Base-by-base conservation (phyloP, 2,329 filamentous ascomycete genomes). In the Fusarium penzigii region DNA sequence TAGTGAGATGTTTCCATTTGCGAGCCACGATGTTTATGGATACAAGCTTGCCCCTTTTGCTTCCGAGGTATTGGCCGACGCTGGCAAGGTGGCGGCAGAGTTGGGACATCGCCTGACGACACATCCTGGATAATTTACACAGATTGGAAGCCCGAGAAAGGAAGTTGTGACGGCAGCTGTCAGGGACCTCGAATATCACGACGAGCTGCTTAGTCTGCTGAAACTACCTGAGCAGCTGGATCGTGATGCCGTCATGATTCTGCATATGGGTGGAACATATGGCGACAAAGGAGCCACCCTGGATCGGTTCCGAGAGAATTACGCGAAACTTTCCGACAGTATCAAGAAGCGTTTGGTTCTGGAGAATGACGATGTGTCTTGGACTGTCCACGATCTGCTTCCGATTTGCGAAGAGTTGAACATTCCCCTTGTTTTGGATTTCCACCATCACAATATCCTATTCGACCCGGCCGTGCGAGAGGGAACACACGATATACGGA, bases 1-100 rank as follows among this genome's bases (percentile, higher is more conserved):
- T 61, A 96, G 90, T 49, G 93, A 97, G 63, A 97, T 97, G 89
- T 97, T 97, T 59, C 93, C 93, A 0, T 97, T 97, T 69, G 93
- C 93, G 2, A 95, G 90, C 58, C 93, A 97, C 65, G 81, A 83
- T 20, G 88, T 90, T 56, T 88, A 96, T 59, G 93, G 92, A 0
- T 97, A 97, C 70, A 88, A 84, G 61, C 78, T 97, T 12, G 86
- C 85, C 0, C 87, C 89, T 0, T 97, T 97, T 68, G 93, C 92
- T 0, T 84, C 89, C 0, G 86, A 92, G 13, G 85, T 82, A 0
- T 77, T 97, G 10, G 87, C 83, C 3, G 87, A 92, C 59, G 90
- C 84, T 8, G 93, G 93, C 1, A 85, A 77, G 63, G 84, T 95
- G 3, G 86, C 90, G 6, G 88, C 83, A 11, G 82, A 92, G 70